Conservation (phyloP, 2,329 filamentous ascomycete genomes). For the Proliferodiscus dingleyae region DNA sequence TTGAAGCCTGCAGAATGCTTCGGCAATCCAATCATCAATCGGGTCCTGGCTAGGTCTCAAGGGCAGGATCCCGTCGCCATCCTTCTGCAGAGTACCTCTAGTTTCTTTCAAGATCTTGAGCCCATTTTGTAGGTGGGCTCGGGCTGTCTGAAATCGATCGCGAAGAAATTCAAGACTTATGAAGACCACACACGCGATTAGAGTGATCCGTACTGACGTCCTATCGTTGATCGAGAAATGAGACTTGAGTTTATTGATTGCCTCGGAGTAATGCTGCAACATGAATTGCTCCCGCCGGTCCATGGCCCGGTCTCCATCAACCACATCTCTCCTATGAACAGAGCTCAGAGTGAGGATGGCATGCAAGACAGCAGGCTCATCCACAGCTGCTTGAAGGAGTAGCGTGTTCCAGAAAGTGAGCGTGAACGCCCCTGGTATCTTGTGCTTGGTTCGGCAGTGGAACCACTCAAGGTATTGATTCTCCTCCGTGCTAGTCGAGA, state of each 20-base stretch:
- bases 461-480: slow-evolving; percentile 39
- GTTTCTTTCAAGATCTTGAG: slow-evolving; percentile 16
- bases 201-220: slow-evolving; percentile 14
- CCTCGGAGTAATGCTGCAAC: slow-evolving; percentile 46
- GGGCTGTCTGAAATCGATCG: slow-evolving; percentile 16
- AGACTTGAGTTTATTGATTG: slow-evolving; percentile 39
- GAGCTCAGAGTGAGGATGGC: slow-evolving; percentile 35
- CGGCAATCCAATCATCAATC: slow-evolving; percentile 40
- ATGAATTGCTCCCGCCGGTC: slow-evolving; percentile 32
- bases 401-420: slow-evolving; percentile 34
- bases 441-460: slow-evolving; percentile 40
- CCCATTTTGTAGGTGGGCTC: slow-evolving; percentile 21
- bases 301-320: slow-evolving; percentile 23
- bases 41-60: slow-evolving; percentile 23
- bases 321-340: slow-evolving; percentile 33
- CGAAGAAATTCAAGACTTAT: slow-evolving; percentile 20
- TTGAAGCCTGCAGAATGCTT: slow-evolving; percentile 35
- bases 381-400: slow-evolving; percentile 33
- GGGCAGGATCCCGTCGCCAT: too few relatives aligned
- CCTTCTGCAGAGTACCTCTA: neutral
- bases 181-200: slow-evolving; percentile 24
- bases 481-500: slow-evolving; percentile 26
- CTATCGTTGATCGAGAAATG: slow-evolving; percentile 32
- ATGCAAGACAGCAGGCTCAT: slow-evolving; percentile 32
- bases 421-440: slow-evolving; percentile 34